Percentiles rank a stretch among this genome's conserved stretches.
phyloP scores from a whole-genome alignment of 2,329 filamentous ascomycete genomes.

The Tolypocladium inflatum region DNA sequence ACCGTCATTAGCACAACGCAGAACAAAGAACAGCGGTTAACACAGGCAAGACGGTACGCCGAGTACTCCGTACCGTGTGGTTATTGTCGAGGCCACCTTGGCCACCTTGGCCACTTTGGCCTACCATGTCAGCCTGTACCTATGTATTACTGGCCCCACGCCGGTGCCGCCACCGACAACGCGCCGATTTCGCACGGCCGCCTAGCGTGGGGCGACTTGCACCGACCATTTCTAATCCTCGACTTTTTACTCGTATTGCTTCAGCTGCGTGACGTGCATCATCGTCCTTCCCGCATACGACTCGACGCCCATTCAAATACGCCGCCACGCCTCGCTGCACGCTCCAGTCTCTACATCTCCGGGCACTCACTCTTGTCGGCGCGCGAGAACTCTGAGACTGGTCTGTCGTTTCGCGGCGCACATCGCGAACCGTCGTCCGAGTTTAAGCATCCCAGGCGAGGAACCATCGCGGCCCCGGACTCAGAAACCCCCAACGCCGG shows the following conservation, averaged over 20 bases:
- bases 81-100: too few relatives aligned
- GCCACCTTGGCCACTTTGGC: too few relatives aligned
- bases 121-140: too few relatives aligned
- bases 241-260: conserved; percentile 21
- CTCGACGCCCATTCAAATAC: not conserved
- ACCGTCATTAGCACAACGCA: not conserved
- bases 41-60: too few relatives aligned
- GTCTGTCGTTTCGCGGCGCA: not conserved
- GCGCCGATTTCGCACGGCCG: conserved; percentile 6
- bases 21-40: not conserved
- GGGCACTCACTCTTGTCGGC: too few relatives aligned
- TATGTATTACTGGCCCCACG: too few relatives aligned
- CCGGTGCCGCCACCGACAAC: not conserved
- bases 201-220: not conserved
- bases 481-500: not conserved
- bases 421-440: not conserved
- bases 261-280: conserved; percentile 1
- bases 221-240: conserved; percentile 22
- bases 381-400: not conserved
- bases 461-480: not conserved
- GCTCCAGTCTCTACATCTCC: not conserved
- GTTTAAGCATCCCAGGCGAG: not conserved
- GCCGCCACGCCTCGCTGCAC: not conserved
- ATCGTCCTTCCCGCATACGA: not conserved
- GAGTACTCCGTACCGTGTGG: too few relatives aligned